Evolutionary conservation across 768 basidiomycete species (phyloP).

Genomic region (Suillus sp.): DNA sequence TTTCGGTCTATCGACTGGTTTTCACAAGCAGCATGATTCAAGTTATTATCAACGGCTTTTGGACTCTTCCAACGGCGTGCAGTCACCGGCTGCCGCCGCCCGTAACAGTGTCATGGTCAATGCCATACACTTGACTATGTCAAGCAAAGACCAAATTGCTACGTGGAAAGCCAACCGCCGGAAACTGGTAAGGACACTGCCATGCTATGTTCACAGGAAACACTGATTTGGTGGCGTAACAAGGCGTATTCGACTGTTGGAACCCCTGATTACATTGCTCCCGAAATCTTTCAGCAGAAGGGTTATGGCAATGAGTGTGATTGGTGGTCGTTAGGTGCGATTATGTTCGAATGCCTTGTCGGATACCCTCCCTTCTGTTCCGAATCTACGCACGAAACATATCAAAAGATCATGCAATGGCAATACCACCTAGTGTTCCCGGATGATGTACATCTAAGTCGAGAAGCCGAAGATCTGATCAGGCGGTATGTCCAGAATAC

Average conservation of each 20-base stretch:
- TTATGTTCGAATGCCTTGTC: constrained; percentile 97
- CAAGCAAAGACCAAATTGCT: constrained; percentile 89
- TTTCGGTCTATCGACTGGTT: constrained; percentile 98
- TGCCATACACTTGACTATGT: constrained; percentile 95
- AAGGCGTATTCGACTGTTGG: constrained; percentile 98
- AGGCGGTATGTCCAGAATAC: constrained; percentile 53
- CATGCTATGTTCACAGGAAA: background rate
- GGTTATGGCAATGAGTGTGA: constrained; percentile 99
- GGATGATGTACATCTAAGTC: constrained; percentile 90
- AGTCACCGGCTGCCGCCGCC: constrained; percentile 47
- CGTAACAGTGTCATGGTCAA: constrained; percentile 98
- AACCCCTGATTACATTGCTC: constrained; percentile 96
- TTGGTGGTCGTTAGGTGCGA: constrained; percentile 99
- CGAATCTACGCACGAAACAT: constrained; percentile 95
- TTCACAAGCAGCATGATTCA: constrained; percentile 97
- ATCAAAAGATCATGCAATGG: constrained; percentile 98
- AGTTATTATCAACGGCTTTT: constrained; percentile 91
- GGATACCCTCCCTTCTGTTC: constrained; percentile 98
- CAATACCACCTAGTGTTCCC: constrained; percentile 83
- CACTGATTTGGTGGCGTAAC: constrained; percentile 2
- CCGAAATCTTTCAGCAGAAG: constrained; percentile 94
- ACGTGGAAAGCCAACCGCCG: constrained; percentile 99
- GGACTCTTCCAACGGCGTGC: constrained; percentile 57
- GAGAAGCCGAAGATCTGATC: constrained; percentile 89
- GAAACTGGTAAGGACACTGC: constrained; percentile 70